phyloP scores from a whole-genome alignment of 2,329 filamentous ascomycete species.

The Metarhizium album region DNA sequence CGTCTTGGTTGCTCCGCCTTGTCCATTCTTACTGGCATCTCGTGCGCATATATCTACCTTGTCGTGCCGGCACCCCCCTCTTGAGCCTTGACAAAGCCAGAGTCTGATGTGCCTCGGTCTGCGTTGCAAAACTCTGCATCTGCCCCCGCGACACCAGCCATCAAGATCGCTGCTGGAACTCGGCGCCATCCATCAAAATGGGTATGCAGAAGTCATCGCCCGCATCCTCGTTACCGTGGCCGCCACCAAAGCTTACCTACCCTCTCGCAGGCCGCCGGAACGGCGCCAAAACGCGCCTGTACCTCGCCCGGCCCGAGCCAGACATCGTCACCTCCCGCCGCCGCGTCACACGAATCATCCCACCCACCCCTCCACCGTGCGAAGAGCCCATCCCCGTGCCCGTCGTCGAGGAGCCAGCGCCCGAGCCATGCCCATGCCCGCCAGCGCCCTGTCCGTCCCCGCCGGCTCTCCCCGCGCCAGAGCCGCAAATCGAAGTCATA shows the following conservation, averaged over 20 bases:
- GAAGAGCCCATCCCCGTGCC: conserved; percentile 9
- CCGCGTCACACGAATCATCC: conserved; percentile 28
- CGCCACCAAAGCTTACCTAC: not conserved
- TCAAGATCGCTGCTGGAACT: too few relatives aligned
- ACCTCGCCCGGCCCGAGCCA: conserved; percentile 28
- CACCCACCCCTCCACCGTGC: conserved; percentile 21
- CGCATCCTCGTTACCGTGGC: too few relatives aligned
- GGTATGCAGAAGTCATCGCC: conserved; percentile 12
- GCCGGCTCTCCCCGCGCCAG: conserved; percentile 8
- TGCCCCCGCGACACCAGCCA: not conserved
- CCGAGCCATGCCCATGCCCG: not conserved
- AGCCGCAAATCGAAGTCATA: conserved; percentile 27
- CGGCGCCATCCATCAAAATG: conserved; percentile 9
- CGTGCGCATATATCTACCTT: not conserved
- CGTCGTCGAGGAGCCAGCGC: conserved; percentile 4
- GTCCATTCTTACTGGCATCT: not conserved
- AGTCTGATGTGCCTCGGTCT: not conserved
- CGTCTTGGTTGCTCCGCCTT: not conserved
- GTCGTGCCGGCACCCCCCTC: not conserved
- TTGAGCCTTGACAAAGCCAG: too few relatives aligned
- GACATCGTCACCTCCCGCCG: conserved; percentile 26
- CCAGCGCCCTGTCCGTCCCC: not conserved
- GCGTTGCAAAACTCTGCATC: not conserved
- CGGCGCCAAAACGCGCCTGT: conserved; percentile 31
- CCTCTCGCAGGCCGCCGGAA: conserved; percentile 1